A percentile compares a stretch with the other conserved stretches of the same genome.
Evolutionary conservation across 208 protist species (phyloP).

Genomic region (Phytomonas francai): DNA sequence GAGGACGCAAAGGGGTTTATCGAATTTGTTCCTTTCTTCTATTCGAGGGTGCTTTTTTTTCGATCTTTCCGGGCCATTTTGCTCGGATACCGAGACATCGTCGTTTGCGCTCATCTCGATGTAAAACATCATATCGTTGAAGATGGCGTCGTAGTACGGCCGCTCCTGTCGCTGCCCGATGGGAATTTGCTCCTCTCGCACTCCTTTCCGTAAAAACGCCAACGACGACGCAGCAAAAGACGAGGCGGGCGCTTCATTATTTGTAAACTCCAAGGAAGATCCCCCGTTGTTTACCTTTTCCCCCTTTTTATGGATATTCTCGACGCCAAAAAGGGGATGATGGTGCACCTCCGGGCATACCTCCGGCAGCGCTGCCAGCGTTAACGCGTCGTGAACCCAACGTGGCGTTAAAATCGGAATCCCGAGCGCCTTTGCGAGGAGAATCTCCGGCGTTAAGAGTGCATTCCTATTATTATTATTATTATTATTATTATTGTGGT

Average conservation of each 20-base stretch:
- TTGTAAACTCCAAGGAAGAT: too few relatives aligned
- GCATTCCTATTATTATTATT: slow-evolving; percentile 12
- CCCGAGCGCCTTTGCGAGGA: slow-evolving; percentile 50
- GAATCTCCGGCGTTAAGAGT: slow-evolving; percentile 35
- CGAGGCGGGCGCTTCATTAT: not conserved
- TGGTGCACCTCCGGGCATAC: slow-evolving; percentile 24
- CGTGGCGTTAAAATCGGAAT: slow-evolving; percentile 53
- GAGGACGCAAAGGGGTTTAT: slow-evolving; percentile 14
- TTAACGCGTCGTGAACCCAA: slow-evolving; percentile 66
- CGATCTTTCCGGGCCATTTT: not conserved
- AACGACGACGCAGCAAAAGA: not conserved
- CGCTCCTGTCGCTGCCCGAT: slow-evolving; percentile 30
- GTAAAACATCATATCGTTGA: slow-evolving; percentile 43
- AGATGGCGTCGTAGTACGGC: slow-evolving; percentile 48
- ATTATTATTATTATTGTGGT: not conserved
- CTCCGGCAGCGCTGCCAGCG: slow-evolving; percentile 32
- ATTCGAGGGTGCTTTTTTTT: not conserved
- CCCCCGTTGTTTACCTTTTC: not conserved
- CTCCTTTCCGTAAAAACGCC: slow-evolving; percentile 10
- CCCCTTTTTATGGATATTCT: not conserved
- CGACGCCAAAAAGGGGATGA: slow-evolving; percentile 25
- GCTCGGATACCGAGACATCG: slow-evolving; percentile 1
- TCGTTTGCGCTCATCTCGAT: slow-evolving; percentile 19
- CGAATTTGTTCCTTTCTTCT: not conserved
- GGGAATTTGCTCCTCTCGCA: slow-evolving; percentile 30